Evolutionary conservation across 257 asterid species (phyloP).

Genomic region (Dorcoceras hygrometricum): DNA sequence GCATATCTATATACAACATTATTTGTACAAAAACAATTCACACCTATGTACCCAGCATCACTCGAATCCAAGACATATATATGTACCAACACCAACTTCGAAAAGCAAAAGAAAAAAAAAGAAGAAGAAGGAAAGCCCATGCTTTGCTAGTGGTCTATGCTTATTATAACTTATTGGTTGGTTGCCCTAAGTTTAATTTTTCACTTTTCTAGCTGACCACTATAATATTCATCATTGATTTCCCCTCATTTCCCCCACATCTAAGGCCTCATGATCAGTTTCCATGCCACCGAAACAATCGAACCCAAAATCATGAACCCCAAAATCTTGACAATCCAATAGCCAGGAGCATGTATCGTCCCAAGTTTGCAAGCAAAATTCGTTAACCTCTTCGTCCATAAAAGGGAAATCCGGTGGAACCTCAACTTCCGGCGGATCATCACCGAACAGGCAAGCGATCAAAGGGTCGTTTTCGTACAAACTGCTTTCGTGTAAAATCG

Average conservation of each 20-base stretch:
- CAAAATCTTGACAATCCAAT: constrained; percentile 73
- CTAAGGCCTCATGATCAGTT: constrained; percentile 27
- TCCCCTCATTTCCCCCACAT: background rate
- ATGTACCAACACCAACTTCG: background rate
- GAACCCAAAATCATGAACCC: constrained; percentile 72
- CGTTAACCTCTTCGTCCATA: constrained; percentile 11
- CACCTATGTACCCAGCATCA: background rate
- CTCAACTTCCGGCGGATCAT: constrained; percentile 31
- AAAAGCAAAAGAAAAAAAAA: too few species aligned
- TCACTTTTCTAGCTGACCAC: background rate
- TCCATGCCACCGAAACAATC: constrained; percentile 38
- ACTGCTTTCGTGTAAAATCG: constrained; percentile 27
- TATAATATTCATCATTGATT: background rate
- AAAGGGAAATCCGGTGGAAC: constrained; percentile 46
- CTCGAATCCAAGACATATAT: background rate
- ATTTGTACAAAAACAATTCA: background rate
- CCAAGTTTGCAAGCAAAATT: constrained; percentile 33
- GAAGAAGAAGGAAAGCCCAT: background rate
- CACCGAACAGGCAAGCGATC: constrained; percentile 47
- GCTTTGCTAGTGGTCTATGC: background rate
- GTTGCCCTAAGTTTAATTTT: constrained; percentile 15
- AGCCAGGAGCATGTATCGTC: constrained; percentile 61
- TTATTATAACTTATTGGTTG: too few species aligned
- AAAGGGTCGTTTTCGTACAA: constrained; percentile 50
- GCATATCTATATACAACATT: background rate